Evolutionary conservation across 2,329 filamentous ascomycete species (phyloP).

Genomic region (Fusarium caatingaense): DNA sequence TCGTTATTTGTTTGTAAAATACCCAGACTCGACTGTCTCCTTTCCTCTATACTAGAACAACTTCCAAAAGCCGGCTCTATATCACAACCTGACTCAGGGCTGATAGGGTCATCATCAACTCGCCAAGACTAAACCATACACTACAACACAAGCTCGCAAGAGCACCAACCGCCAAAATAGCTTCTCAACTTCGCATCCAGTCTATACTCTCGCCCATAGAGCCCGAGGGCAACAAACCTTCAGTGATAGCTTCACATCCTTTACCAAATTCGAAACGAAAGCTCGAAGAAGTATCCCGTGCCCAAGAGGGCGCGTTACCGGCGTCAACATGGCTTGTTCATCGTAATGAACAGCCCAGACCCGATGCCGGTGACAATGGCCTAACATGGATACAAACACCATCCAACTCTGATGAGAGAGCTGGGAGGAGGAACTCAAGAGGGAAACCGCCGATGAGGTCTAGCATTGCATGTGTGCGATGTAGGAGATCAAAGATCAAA

Average conservation of each 20-base stretch:
- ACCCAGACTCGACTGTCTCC: background rate
- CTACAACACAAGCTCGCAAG: slow-evolving; percentile 18
- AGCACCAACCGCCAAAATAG: slow-evolving; percentile 61
- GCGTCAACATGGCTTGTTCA: background rate
- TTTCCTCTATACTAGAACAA: background rate
- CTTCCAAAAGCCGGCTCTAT: background rate
- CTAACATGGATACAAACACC: background rate
- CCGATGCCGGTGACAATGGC: background rate
- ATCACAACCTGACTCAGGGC: background rate
- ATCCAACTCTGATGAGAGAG: slow-evolving; percentile 20
- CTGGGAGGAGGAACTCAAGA: slow-evolving; percentile 26
- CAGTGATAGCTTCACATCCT: slow-evolving; percentile 27
- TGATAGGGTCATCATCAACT: background rate
- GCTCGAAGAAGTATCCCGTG: slow-evolving; percentile 1
- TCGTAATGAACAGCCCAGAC: background rate
- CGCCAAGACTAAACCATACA: background rate
- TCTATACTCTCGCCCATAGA: slow-evolving; percentile 62
- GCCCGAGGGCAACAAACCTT: slow-evolving; percentile 54
- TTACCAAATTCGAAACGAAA: slow-evolving; percentile 5
- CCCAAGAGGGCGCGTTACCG: background rate
- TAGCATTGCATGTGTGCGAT: slow-evolving; percentile 81
- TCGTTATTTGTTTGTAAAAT: background rate
- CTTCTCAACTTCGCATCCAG: slow-evolving; percentile 62
- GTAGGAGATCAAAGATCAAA: slow-evolving; percentile 85
- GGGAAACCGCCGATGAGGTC: slow-evolving; percentile 72